Evolutionary conservation across 2,329 filamentous ascomycete species (phyloP), one percentile per base, ranked within the genome.

Genomic region (Tolypocladium ophioglossoides): DNA sequence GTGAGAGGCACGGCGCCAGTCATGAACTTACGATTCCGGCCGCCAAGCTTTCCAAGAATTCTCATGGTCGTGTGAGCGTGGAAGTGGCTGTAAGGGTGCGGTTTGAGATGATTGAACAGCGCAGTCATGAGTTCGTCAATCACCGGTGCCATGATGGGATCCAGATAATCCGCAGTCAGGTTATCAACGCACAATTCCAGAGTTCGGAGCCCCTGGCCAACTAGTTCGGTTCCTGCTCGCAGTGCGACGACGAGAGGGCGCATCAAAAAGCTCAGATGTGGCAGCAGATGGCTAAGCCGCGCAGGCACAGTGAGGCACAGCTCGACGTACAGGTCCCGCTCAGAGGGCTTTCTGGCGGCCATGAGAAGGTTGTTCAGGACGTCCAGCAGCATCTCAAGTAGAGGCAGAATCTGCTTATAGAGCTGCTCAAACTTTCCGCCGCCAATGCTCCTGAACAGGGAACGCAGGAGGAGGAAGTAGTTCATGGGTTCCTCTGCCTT

Each of bases 41-140:
- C 94, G 48, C 95, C 94, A 14, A 99, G 80, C 70, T 99, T 99
- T 16, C 94, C 94, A 2, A 99, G 78, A 55, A 99, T 99, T 48
- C 94, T 80, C 85, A 99, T 95, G 0, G 94, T 97, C 0, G 94
- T 97, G 67, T 99, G 94, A 0, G 95, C 89, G 66, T 97, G 92
- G 70, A 96, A 96, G 69, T 99, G 95, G 63, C 88, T 96, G 69
- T 99, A 96, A 0, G 94, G 94, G 58, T 91, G 86, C 9, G 94
- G 95, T 63, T 87, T 88, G 44, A 99, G 78, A 68, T 99, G 95
- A 59, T 96, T 91, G 78, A 95, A 99, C 1, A 99, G 78, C 1
- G 92, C 92, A 49, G 91, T 94, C 94, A 99, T 99, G 47, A 99
- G 77, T 66, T 99, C 94, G 63, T 99, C 92, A 69, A 99, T 97